phyloP scores from a whole-genome alignment of 192 early-diverging fungal species.

The Backusella circina region DNA sequence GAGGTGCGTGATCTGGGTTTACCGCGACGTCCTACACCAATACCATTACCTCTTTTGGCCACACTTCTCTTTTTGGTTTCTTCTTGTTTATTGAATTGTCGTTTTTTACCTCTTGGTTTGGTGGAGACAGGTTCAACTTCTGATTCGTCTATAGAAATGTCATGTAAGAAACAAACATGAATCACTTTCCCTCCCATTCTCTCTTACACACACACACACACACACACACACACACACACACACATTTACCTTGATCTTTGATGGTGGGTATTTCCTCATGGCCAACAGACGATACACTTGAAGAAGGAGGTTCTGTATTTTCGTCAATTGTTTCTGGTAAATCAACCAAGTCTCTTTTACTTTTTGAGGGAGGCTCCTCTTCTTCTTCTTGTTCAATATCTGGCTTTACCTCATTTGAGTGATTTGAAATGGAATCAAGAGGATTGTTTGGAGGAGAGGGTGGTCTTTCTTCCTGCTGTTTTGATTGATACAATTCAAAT shows the following conservation, averaged over 20 bases:
- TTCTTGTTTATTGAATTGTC: neutral
- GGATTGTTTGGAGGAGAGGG: neutral
- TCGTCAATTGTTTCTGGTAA: conserved; percentile 7
- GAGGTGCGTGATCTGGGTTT: conserved; percentile 2
- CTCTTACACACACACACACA: no score
- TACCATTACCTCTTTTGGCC: neutral
- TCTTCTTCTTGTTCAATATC: neutral
- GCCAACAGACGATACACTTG: conserved; percentile 8
- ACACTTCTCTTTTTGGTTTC: neutral
- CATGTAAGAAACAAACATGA: no score
- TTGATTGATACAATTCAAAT: conserved; percentile 4
- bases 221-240: no score
- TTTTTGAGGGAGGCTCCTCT: neutral
- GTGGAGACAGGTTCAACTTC: neutral
- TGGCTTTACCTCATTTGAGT: neutral
- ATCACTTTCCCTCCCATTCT: no score
- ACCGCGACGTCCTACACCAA: neutral
- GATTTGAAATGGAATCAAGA: neutral
- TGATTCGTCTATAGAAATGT: conserved; percentile 4
- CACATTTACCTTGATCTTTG: conserved; percentile 10
- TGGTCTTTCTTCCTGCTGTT: neutral
- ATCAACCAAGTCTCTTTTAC: neutral
- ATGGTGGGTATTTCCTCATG: neutral
- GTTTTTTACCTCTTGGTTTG: neutral
- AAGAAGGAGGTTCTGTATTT: conserved; percentile 8